A percentile compares a stretch with the other conserved stretches of the same genome.
Evolutionary conservation across 2,329 filamentous ascomycete species (phyloP).

Genomic region (Colletotrichum salicis): DNA sequence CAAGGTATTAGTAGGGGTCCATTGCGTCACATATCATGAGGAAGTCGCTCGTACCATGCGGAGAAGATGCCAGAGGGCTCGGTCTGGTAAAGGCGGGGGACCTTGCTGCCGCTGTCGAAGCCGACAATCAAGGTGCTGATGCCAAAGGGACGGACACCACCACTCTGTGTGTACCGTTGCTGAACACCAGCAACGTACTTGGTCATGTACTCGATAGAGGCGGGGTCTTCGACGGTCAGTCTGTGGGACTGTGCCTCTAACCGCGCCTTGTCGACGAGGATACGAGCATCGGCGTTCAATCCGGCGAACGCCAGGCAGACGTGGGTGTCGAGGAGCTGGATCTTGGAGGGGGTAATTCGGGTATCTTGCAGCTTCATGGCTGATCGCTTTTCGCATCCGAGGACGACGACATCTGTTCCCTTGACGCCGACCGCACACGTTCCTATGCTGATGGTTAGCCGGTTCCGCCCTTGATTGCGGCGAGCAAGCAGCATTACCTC

Average conservation of each 20-base stretch:
- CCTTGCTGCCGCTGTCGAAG: constrained; percentile 93
- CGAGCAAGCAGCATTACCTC: constrained; percentile 70
- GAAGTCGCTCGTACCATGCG: constrained; percentile 75
- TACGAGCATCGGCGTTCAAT: constrained; percentile 96
- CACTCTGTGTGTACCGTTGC: constrained; percentile 98
- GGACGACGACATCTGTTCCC: constrained; percentile 90
- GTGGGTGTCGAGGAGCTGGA: constrained; percentile 94
- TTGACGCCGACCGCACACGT: constrained; percentile 99
- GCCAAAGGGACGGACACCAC: constrained; percentile 97
- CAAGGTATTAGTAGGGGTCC: constrained; percentile 11
- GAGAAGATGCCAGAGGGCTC: constrained; percentile 99
- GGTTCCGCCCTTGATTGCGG: constrained; percentile 36
- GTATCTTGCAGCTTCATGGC: constrained; percentile 99
- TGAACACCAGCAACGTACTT: constrained; percentile 98
- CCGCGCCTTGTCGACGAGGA: constrained; percentile 97
- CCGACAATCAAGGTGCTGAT: constrained; percentile 93
- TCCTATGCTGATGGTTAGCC: constrained; percentile 62
- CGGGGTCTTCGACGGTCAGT: constrained; percentile 95
- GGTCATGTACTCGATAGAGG: constrained; percentile 98
- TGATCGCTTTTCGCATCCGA: constrained; percentile 98
- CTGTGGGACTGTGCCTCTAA: constrained; percentile 98
- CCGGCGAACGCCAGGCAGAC: constrained; percentile 97
- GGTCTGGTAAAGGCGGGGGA: constrained; percentile 93
- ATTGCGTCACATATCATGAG: background rate
- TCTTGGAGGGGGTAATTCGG: constrained; percentile 98